Evolutionary conservation across 345 rosid genomes (phyloP).

Genomic region (Syzygium jambos): DNA sequence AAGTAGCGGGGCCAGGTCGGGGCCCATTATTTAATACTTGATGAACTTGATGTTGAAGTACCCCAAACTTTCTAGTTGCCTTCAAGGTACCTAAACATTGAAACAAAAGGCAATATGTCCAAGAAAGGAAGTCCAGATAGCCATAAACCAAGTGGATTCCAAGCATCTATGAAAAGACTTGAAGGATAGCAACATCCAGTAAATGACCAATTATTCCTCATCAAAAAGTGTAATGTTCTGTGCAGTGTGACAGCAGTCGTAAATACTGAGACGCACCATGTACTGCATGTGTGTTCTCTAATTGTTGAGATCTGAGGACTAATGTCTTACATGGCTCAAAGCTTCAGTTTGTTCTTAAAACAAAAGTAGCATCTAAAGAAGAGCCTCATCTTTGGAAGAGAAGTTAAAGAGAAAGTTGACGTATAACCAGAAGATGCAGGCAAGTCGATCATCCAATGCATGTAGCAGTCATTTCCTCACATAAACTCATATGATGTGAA

Average conservation of each 20-base stretch:
- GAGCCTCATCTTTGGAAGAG: too few species aligned
- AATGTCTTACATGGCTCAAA: neutral
- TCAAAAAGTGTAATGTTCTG: neutral
- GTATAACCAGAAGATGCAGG: too few species aligned
- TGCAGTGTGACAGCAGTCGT: neutral
- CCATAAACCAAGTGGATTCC: neutral
- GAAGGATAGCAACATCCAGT: neutral
- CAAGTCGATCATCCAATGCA: neutral
- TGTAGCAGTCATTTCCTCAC: neutral
- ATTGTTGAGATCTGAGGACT: neutral
- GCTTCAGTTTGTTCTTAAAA: too few species aligned
- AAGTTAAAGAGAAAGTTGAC: too few species aligned
- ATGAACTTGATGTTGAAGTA: slow-evolving; percentile 64
- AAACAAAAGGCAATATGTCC: neutral
- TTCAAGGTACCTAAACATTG: slow-evolving; percentile 50
- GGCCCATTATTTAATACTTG: slow-evolving; percentile 54
- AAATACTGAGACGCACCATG: neutral
- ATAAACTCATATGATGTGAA: neutral
- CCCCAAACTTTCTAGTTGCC: slow-evolving; percentile 67
- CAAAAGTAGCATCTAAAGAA: too few species aligned
- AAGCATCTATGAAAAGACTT: neutral
- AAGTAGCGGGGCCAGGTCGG: slow-evolving; percentile 67
- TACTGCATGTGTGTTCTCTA: neutral
- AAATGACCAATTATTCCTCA: neutral
- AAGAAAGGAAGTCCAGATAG: neutral